These are phyloP conservation scores for Selenicereus undatus DNA, from an alignment of 148 eudicot species.

Conservation along the genomic window DNA sequence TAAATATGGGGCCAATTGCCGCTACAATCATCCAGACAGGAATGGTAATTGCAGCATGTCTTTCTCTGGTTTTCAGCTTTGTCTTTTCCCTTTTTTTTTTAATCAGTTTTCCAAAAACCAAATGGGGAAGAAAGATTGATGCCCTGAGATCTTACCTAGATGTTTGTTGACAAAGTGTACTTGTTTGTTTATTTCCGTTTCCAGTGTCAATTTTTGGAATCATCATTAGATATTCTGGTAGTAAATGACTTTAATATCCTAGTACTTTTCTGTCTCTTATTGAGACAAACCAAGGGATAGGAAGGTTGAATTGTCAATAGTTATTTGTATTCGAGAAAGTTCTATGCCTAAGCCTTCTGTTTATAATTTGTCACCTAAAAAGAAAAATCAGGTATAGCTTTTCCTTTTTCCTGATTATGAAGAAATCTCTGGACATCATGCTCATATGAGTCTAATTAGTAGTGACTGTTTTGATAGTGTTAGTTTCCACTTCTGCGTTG, in stretches of 20 bases:
- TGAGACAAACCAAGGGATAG: no score
- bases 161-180: neutral
- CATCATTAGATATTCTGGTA: neutral
- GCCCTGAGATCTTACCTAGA: neutral
- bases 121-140: neutral
- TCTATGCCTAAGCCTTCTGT: neutral
- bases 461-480: neutral
- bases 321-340: no score
- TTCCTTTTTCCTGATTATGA: neutral
- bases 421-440: neutral
- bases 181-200: neutral
- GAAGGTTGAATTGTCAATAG: no score
- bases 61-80: neutral
- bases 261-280: neutral
- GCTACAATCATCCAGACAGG: constrained; percentile 91
- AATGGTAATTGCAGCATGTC: constrained; percentile 34
- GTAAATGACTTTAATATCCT: neutral
- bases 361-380: neutral
- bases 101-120: neutral
- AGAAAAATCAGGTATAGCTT: no score
- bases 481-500: no score
- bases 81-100: neutral
- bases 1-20: constrained; percentile 86
- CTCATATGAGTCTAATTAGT: neutral
- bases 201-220: neutral